phyloP scores from a whole-genome alignment of 495 filamentous ascomycete species.

The Chaetomidium leptoderma region DNA sequence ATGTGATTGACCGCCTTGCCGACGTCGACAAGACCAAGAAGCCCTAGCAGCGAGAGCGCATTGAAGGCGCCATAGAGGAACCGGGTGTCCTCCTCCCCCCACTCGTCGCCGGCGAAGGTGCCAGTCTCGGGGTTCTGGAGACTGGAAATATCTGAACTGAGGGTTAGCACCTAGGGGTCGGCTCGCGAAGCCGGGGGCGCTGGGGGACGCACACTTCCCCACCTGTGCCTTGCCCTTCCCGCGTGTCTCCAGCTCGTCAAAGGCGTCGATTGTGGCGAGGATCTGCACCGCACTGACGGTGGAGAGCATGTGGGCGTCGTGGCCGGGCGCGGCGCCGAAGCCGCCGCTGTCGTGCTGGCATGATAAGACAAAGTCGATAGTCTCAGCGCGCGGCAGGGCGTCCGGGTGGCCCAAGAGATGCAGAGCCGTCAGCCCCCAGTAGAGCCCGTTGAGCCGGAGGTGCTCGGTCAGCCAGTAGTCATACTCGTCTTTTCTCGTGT shows the following conservation, averaged over 20 bases:
- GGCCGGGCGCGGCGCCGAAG: constrained; percentile 88
- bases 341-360: constrained; percentile 85
- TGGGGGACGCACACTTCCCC: constrained; percentile 59
- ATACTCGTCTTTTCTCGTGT: constrained; percentile 85
- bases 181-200: neutral
- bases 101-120: constrained; percentile 88
- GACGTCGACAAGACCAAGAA: constrained; percentile 68
- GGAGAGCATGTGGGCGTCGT: constrained; percentile 93
- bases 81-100: constrained; percentile 92
- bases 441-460: constrained; percentile 87
- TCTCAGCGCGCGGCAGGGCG: constrained; percentile 72
- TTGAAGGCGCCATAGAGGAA: constrained; percentile 89
- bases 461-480: constrained; percentile 98
- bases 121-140: constrained; percentile 78
- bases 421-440: constrained; percentile 90
- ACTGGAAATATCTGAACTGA: constrained; percentile 65
- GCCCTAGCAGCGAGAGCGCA: constrained; percentile 73
- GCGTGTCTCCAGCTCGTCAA: constrained; percentile 71
- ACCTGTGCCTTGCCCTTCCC: constrained; percentile 67
- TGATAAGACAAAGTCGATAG: constrained; percentile 85
- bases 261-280: constrained; percentile 73
- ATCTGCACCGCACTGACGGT: constrained; percentile 93
- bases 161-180: constrained; percentile 17
- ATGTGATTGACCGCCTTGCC: constrained; percentile 73
- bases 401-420: constrained; percentile 78